Evolutionary conservation across 345 rosid genomes (phyloP), one percentile per base, ranked within the genome.

Genomic region (Dimocarpus longan): DNA sequence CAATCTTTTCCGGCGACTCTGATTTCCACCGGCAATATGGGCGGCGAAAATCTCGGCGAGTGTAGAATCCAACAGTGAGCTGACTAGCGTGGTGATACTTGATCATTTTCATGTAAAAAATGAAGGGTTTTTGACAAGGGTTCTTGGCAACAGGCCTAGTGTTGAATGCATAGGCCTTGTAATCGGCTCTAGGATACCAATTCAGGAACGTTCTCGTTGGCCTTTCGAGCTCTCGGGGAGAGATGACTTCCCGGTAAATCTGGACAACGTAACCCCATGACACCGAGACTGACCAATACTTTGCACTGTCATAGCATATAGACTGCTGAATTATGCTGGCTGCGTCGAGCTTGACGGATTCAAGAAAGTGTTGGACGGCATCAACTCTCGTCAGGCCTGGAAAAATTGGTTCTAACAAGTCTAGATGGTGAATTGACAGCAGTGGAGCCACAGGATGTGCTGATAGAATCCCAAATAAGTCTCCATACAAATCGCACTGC

Each of bases 191-290:
- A 19, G 83, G 76, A 80, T 88, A 92, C 97, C 97, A 93, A 76
- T 90, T 93, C 3, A 91, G 90, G 82, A 93, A 93, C 2, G 96
- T 93, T 84, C 98, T 92, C 0, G 97, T 72, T 3, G 98, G 97
- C 90, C 86, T 90, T 78, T 95, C 99, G 0, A 93, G 95, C 82
- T 95, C 96, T 19, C 98, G 85, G 0, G 98, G 99, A 12, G 99
- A 93, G 50, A 89, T 84, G 10, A 92, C 80, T 67, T 95, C 96
- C 67, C 96, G 79, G 80, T 86, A 79, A 71, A 93, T 86, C 76
- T 92, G 97, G 28, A 93, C 96, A 8, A 85, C 93, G 15, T 86
- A 93, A 40, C 99, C 98, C 97, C 99, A 90, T 0, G 97, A 91
- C 6, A 95, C 91, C 0, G 95, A 85, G 81, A 95, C 84, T 10